Base-by-base conservation (phyloP, 805 yeast species). In the Kodamaea laetipori region DNA sequence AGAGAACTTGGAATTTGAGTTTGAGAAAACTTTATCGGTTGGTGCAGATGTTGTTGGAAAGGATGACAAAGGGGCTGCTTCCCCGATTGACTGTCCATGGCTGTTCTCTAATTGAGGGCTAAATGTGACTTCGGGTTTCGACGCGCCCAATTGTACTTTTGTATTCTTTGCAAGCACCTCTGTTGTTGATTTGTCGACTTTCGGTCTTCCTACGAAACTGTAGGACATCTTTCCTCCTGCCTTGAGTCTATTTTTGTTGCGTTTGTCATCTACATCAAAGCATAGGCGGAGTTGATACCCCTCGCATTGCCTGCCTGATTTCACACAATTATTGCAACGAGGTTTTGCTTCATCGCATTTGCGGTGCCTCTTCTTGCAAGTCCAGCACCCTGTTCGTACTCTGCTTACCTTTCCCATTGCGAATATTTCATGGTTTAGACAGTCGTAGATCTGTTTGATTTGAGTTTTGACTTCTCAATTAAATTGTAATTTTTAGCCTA, bases 341-440 rank as follows among this genome's bases (percentile, higher is more conserved):
- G 84, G 84, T 47, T 73, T 76, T 2, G 66, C 65, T 51, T 78
- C 84, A 52, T 78, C 83, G 54, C 84, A 78, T 49, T 78, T 78
- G 41, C 80, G 58, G 46, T 80, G 71, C 43, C 82, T 62, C 46
- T 60, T 66, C 50, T 78, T 77, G 55, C 84, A 78, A 1, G 80
- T 78, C 73, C 80, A 74, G 48, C 84, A 78, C 0, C 82, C 84
- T 3, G 76, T 77, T 46, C 82, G 58, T 4, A 79, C 81, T 45
- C 82, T 52, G 4, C 71, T 72, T 7, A 75, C 71, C 54, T 73
- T 76, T 4, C 55, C 48, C 69, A 62, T 63, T 18, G 16, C 24
- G 6, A 6, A 6, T 21, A 21, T 21, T n/a, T 6, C 24, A 21
- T 21, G 24, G 24, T 21, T 8, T 21, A 21, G 24, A n/a, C n/a